Evolutionary conservation across 1,284 basidiomycete species (phyloP), one percentile per base, ranked within the genome.

Genomic region (Leccinum ponderosum): DNA sequence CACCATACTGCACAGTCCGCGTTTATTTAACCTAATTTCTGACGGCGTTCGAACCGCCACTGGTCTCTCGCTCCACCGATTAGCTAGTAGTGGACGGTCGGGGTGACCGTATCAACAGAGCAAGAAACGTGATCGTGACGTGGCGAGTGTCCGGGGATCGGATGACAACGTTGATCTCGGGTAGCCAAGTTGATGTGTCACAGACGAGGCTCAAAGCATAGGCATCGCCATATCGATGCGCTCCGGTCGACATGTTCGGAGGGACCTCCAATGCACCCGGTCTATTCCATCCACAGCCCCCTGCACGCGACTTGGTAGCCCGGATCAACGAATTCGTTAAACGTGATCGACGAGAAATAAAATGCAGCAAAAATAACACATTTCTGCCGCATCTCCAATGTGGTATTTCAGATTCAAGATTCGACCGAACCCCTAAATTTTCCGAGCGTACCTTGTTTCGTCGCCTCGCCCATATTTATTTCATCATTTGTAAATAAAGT

Each of bases 401-500:
- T 47, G 42, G 12, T 20, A 47, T 47, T 20, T 20, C 8, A 62
- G 50, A 53, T 48, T 3, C 1, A 31, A 31, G 33, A 48, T 59
- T 48, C 55, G n/a, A 14, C 47, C 55, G 61, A 48, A 44, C 55
- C 60, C 53, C 53, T 44, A 51, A 51, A 5, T 17, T 15, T 50
- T 25, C 22, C 22, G 22, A 25, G 20, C 47, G 20, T 50, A 15
- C 47, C 47, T 22, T 14, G 47, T 50, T 50, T 50, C 47, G 47
- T 47, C 31, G 33, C 61, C 9, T 20, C 31, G 55, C 37, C 12
- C 44, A 20, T 50, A 4, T 59, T n/a, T 35, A 8, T 22, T n/a
- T 44, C 11, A 44, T 44, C 29, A 20, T 44, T 44, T 44, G 20
- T 47, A 20, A 44, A 44, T 20, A 20, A 47, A 47, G 42, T 47